Evolutionary conservation across 2,329 filamentous ascomycete species (phyloP), one percentile per base, ranked within the genome.

Genomic region (Trichoderma oligosporum): DNA sequence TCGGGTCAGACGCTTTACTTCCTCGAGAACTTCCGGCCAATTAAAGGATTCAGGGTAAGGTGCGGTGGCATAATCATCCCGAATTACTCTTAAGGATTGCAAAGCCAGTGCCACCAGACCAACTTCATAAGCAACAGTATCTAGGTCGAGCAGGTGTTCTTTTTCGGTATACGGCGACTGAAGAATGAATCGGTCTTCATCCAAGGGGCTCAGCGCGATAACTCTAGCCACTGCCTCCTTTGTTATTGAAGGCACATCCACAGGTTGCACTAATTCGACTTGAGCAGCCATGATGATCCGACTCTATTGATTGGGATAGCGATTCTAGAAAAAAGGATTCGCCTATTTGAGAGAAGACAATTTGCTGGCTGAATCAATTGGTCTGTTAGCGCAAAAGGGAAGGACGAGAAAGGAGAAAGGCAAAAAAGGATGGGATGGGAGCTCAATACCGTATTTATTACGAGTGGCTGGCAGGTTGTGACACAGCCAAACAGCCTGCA

Each of bases 21-120:
- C 74, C 4, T 74, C 72, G 9, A 94, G 75, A 12, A 91, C 78
- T 39, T 81, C 74, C 3, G 70, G 61, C 85, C 89, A 94, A 71
- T 96, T 95, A 75, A 96, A 92, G 0, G 84, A 84, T 2, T 85
- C 80, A 3, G 77, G 71, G 71, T 96, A 96, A 0, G 82, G 76
- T 1, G 86, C 84, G 1, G 85, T 91, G 57, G 91, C 89, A 73
- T 95, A 96, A 68, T 91, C 86, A 7, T 78, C 69, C 2, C 84
- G 81, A 16, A 84, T 74, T 35, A 83, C 82, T 59, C 76, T 77
- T 62, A 96, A 77, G 12, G 76, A 74, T 25, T 82, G 82, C 59
- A 96, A 76, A 1, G 91, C 88, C 59, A 83, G 79, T 4, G 91
- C 86, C 54, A 96, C 78, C 51, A 95, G 78, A 8, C 79, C 81